A percentile compares a stretch with the other conserved stretches of the same genome.
Conservation (phyloP, 2,329 filamentous ascomycete genomes). For the Aspergillus sp. region DNA sequence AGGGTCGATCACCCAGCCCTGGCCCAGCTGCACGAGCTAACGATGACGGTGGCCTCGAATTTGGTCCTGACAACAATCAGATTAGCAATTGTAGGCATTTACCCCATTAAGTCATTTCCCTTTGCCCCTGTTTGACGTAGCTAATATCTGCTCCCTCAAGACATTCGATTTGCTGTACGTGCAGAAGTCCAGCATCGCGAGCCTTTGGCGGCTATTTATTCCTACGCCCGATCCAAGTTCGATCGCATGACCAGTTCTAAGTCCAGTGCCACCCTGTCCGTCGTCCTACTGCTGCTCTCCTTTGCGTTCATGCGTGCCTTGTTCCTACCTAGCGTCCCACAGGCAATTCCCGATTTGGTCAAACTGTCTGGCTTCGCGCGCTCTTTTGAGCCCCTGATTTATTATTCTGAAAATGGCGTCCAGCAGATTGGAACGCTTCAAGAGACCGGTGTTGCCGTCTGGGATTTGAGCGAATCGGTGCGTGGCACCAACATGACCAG, state of each 20-base stretch:
- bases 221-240: conserved; percentile 55
- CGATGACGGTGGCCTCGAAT: conserved; percentile 30
- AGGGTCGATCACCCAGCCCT: conserved; percentile 51
- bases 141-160: conserved; percentile 42
- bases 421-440: conserved; percentile 81
- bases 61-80: conserved; percentile 25
- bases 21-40: conserved; percentile 24
- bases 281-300: conserved; percentile 57
- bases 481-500: conserved; percentile 86
- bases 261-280: conserved; percentile 57
- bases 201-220: conserved; percentile 68
- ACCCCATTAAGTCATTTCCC: conserved; percentile 12
- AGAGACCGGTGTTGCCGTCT: conserved; percentile 86
- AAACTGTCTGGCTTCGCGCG: conserved; percentile 85
- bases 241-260: conserved; percentile 61
- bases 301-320: conserved; percentile 60
- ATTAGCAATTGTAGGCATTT: conserved; percentile 47
- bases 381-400: conserved; percentile 88
- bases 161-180: conserved; percentile 79
- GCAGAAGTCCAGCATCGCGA: conserved; percentile 85
- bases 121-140: conserved; percentile 20
- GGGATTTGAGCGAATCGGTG: conserved; percentile 89
- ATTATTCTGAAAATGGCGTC: conserved; percentile 85
- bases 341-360: conserved; percentile 73
- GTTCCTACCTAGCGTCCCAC: conserved; percentile 60